Base-by-base conservation (phyloP, 1,139 yeast species). In the Yamadazyma aaseri region DNA sequence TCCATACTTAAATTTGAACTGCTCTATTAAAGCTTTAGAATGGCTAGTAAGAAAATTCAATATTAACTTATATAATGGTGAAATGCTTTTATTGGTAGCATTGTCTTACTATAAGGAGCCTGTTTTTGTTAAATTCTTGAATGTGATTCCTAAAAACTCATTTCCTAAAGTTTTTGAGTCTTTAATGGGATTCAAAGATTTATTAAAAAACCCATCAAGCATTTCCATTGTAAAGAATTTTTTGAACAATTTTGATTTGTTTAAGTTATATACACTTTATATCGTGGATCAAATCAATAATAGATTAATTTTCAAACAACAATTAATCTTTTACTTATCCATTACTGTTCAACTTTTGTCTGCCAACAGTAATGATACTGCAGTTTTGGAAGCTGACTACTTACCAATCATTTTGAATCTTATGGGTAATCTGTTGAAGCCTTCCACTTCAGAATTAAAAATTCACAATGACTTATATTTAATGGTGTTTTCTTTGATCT, bases 31-130 rank as follows among this genome's bases (percentile, higher is more conserved):
- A 50, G 94, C 97, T 8, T 70, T 87, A 9, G 99, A 92, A 64
- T 92, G 98, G 98, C 76, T 92, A 25, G 82, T 92, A 17, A 82
- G 98, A 63, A 75, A 97, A 49, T 94, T 90, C 57, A 87, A 86
- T 55, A 79, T 86, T 46, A 92, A 92, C 54, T 71, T 86, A 31
- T 83, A 84, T 51, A 87, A 86, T 50, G 67, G 89, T 0, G 97
- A 92, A 55, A 55, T 70, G 39, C 55, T 92, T 25, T 53, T 94
- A 29, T 63, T 90, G 38, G 71, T 89, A 3, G 73, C 83, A 2
- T 67, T 92, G 49, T 95, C 97, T 17, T 86, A 85, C 60, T 87
- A 82, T 56, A 75, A 73, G 46, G 69, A 77, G 28, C 82, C 89
- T 0, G 68, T 85, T 3, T 92, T 92, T 58, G 72, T 80, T 34